Evolutionary conservation across 2,329 filamentous ascomycete genomes (phyloP).

Genomic region (Colletotrichum navitas): DNA sequence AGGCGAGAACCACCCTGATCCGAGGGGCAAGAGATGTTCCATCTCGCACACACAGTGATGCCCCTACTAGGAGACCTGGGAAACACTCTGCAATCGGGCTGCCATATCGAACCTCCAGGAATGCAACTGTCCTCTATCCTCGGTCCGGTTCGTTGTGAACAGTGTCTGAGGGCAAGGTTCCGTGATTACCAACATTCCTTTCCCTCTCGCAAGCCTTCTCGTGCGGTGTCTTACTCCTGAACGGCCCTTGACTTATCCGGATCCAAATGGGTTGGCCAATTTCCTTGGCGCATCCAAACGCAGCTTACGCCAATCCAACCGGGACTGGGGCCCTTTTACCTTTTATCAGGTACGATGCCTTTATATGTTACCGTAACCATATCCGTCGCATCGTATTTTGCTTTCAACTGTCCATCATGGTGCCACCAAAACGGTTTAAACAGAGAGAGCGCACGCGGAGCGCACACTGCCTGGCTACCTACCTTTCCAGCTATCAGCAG

Average conservation of each 20-base stretch:
- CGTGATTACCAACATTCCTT: neutral
- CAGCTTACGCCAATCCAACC: neutral
- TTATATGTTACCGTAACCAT: neutral
- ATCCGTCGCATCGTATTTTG: neutral
- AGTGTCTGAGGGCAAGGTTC: neutral
- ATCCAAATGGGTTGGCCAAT: neutral
- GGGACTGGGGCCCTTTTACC: neutral
- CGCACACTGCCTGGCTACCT: neutral
- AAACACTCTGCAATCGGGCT: neutral
- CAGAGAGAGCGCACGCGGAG: neutral
- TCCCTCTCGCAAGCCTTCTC: too few species aligned
- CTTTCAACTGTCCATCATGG: neutral
- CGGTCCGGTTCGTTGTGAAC: neutral
- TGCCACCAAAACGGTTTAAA: slow-evolving; percentile 14
- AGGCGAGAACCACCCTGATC: neutral
- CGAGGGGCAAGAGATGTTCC: too few species aligned
- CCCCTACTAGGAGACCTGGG: neutral
- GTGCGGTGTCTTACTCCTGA: slow-evolving; percentile 12
- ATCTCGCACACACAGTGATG: neutral
- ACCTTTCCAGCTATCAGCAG: neutral
- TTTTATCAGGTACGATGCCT: neutral
- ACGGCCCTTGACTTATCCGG: neutral
- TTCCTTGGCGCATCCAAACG: neutral
- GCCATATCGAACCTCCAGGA: neutral
- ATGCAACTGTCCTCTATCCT: neutral